These are phyloP conservation scores for Colletotrichum sp. DNA, from an alignment of 2,329 filamentous ascomycete genomes.

Conservation along the genomic window DNA sequence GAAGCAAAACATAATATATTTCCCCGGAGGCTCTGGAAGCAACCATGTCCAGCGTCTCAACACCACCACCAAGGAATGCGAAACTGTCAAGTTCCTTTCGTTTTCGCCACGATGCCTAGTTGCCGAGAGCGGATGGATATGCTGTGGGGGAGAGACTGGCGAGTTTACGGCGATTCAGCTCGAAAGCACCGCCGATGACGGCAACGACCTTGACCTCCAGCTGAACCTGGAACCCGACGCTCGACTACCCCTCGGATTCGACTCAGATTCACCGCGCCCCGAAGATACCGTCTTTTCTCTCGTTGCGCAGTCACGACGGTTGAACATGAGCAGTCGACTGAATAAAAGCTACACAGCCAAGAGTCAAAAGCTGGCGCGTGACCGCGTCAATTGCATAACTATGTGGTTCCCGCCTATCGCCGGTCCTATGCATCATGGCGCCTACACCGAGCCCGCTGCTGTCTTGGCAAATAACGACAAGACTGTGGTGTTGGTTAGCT, in stretches of 20 bases:
- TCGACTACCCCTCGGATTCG: slow-evolving; percentile 30
- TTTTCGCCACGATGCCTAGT: slow-evolving; percentile 86
- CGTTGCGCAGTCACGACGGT: slow-evolving; percentile 37
- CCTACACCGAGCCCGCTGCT: slow-evolving; percentile 64
- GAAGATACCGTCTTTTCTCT: slow-evolving; percentile 39
- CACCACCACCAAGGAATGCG: slow-evolving; percentile 72
- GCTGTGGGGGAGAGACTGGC: slow-evolving; percentile 86
- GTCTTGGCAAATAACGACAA: slow-evolving; percentile 91
- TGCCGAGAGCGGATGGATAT: slow-evolving; percentile 87
- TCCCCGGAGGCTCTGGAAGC: slow-evolving; percentile 76
- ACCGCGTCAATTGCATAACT: slow-evolving; percentile 71
- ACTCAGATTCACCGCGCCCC: slow-evolving; percentile 31
- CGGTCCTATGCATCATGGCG: slow-evolving; percentile 31
- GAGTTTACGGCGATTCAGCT: slow-evolving; percentile 84
- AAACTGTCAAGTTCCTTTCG: slow-evolving; percentile 72
- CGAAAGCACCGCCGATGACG: slow-evolving; percentile 38
- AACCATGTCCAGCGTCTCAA: slow-evolving; percentile 71
- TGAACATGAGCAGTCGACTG: slow-evolving; percentile 37
- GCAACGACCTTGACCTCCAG: slow-evolving; percentile 27
- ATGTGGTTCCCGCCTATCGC: slow-evolving; percentile 61
- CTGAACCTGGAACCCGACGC: slow-evolving; percentile 38
- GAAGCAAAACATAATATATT: slow-evolving; percentile 80
- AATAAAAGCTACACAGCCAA: slow-evolving; percentile 54
- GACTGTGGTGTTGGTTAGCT: slow-evolving; percentile 82
- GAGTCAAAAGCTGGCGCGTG: slow-evolving; percentile 59